These are phyloP conservation scores for Coemansia sp. DNA, from an alignment of 192 early-diverging fungal genomes.

Conservation along the genomic window DNA sequence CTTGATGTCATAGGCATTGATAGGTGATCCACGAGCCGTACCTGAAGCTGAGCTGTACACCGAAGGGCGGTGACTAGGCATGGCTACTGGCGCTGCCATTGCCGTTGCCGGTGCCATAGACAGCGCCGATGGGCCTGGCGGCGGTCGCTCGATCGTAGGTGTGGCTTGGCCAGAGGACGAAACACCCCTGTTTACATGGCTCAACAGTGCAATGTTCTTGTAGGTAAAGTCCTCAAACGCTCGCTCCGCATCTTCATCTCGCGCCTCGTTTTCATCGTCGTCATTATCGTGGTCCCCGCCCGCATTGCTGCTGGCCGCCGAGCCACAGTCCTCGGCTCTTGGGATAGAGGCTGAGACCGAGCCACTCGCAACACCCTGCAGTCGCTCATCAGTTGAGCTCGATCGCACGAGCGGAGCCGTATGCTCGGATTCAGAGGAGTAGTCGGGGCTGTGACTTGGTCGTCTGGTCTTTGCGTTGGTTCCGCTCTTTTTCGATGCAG, in stretches of 20 bases:
- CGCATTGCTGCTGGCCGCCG: conserved; percentile 10
- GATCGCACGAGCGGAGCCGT: conserved; percentile 29
- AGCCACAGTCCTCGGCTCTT: conserved; percentile 19
- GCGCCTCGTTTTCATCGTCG: conserved; percentile 14
- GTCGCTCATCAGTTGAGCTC: conserved; percentile 49
- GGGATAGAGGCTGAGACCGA: neutral
- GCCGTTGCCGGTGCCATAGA: conserved; percentile 2
- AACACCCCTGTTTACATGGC: conserved; percentile 66
- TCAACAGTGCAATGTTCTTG: conserved; percentile 66
- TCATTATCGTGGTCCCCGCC: conserved; percentile 16
- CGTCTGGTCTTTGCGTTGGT: conserved; percentile 15
- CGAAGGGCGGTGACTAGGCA: conserved; percentile 10
- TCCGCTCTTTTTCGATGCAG: conserved; percentile 15
- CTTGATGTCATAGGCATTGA: conserved; percentile 36
- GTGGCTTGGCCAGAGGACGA: conserved; percentile 47
- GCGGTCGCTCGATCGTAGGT: conserved; percentile 28
- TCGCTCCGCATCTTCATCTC: conserved; percentile 41
- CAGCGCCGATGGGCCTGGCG: conserved; percentile 5
- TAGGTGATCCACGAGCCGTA: conserved; percentile 21
- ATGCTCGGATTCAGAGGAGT: conserved; percentile 18
- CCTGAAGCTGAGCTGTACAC: conserved; percentile 10
- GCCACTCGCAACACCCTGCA: conserved; percentile 9
- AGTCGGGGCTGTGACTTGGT: conserved; percentile 41
- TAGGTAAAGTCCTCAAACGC: conserved; percentile 68
- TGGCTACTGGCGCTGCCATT: neutral